These are phyloP conservation scores for Yamadazyma dushanensis DNA, from an alignment of 1,139 yeast genomes.

Conservation along the genomic window DNA sequence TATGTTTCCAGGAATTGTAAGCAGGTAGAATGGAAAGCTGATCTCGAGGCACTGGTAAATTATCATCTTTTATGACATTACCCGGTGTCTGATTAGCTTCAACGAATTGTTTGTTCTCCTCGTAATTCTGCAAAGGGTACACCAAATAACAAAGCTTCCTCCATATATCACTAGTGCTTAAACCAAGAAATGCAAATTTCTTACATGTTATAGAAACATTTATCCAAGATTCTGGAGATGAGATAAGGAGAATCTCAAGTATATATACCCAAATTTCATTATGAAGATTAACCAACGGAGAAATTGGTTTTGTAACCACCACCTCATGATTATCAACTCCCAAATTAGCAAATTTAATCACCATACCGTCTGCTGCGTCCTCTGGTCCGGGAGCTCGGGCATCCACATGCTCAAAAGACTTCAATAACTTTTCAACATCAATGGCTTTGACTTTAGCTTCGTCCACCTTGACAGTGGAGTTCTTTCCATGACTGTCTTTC, in stretches of 20 bases:
- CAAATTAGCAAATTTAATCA: conserved; percentile 33
- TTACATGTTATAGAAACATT: conserved; percentile 62
- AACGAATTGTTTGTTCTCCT: conserved; percentile 31
- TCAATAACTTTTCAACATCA: conserved; percentile 35
- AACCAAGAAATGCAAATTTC: conserved; percentile 61
- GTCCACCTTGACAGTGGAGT: conserved; percentile 28
- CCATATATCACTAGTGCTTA: conserved; percentile 57
- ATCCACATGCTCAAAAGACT: conserved; percentile 30
- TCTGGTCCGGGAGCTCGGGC: conserved; percentile 30
- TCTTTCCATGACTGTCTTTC: conserved; percentile 32
- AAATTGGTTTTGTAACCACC: conserved; percentile 41
- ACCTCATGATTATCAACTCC: conserved; percentile 30
- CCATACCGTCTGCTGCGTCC: conserved; percentile 20
- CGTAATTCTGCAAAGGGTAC: conserved; percentile 59
- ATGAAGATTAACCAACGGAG: conserved; percentile 59
- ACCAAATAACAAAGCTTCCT: conserved; percentile 52
- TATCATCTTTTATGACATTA: conserved; percentile 17
- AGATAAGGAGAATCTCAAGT: conserved; percentile 49
- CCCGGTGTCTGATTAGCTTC: conserved; percentile 17
- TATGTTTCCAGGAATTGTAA: conserved; percentile 55
- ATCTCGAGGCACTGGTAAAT: conserved; percentile 42
- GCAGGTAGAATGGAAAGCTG: conserved; percentile 43
- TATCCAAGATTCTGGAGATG: conserved; percentile 68
- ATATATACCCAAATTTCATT: conserved; percentile 63
- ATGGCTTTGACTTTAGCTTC: conserved; percentile 36